Base-by-base conservation (phyloP, 2,329 filamentous ascomycete genomes). In the Sporothrix protearum region DNA sequence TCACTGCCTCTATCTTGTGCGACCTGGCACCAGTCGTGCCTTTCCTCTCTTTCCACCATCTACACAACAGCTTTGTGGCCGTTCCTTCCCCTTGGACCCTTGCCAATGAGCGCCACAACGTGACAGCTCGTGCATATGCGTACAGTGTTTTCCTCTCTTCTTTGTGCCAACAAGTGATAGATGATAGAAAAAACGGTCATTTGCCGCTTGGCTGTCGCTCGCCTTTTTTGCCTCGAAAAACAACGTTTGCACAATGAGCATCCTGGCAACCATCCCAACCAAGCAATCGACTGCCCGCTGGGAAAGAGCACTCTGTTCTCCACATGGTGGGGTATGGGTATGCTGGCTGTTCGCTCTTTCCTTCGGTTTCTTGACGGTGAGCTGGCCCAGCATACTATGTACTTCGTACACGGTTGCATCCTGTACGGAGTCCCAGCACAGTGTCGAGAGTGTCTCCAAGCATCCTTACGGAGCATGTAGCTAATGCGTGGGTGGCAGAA, bases 321-420 rank as follows among this genome's bases (percentile, higher is more conserved):
- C 67, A 69, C 53, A 47, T 16, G 8, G 36, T 5, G 68, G 68
- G 68, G 51, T 47, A 68, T 42, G 16, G 14, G 42, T 19, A 47
- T 47, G 42, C 42, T 47, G 42, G 16, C 19, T 6, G 19, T 16
- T 69, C 36, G 63, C 64, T 51, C 25, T 51, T 67, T 36, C 45
- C 64, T 67, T 42, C 25, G 16, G n/a, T 55, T 28, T 25, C n/a
- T 30, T 45, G 53, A 53, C 68, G 68, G 68, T 69, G 68, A 59
- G 68, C 51, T 59, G 53, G 51, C 39, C 33, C 39, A 49, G 36
- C 14, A 45, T 30, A 39, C n/a, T n/a, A n/a, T n/a, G n/a, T n/a
- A 5, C 6, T 9, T 9, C 33, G 42, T 59, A 12, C 30, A 45
- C 30, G 6, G 67, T 59, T 66, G 63, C 63, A 66, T 49, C 12